phyloP scores from a whole-genome alignment of 176 grass and related monocot genomes.

The Neostapfia colusana region DNA sequence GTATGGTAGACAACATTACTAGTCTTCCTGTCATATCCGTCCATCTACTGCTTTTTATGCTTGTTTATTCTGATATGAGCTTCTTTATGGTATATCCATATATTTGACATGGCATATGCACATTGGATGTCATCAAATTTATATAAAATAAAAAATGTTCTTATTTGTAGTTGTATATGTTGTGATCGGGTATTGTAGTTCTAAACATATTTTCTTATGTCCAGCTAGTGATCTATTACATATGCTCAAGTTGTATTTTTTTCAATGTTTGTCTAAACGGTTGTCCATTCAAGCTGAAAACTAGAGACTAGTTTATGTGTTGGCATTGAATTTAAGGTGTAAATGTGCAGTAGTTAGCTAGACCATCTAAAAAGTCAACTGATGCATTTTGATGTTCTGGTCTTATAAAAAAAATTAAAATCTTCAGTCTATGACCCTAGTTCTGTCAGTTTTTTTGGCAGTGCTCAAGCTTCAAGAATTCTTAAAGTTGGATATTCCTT shows the following conservation, averaged over 20 bases:
- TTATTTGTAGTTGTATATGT: background rate
- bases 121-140: background rate
- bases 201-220: background rate
- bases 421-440: background rate
- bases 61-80: background rate
- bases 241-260: background rate
- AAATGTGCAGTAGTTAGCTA: background rate
- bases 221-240: background rate
- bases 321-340: background rate
- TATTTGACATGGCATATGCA: background rate
- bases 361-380: too few relatives aligned
- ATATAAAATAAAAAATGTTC: background rate
- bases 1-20: background rate
- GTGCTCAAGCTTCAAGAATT: background rate
- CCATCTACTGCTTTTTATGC: background rate
- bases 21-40: background rate
- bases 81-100: background rate
- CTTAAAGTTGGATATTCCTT: background rate
- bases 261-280: background rate
- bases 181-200: background rate
- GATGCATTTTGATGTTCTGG: too few relatives aligned
- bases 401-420: too few relatives aligned
- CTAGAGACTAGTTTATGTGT: background rate
- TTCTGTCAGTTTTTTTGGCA: background rate
- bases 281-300: background rate